These are phyloP conservation scores for Haberlea rhodopensis DNA, from an alignment of 257 asterid species.

Conservation along the genomic window DNA sequence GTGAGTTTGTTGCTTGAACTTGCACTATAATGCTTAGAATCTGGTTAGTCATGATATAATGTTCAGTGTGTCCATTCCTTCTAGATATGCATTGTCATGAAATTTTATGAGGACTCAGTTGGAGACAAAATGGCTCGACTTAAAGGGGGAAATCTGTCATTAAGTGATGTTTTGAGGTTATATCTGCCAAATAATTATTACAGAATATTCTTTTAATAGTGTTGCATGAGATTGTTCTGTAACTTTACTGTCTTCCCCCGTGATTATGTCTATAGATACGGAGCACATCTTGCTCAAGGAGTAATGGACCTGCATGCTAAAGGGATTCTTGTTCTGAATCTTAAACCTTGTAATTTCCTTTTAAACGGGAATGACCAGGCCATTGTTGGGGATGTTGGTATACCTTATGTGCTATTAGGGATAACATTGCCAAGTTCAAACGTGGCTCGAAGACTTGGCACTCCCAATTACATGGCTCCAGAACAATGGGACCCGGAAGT, in stretches of 20 bases:
- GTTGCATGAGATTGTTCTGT: background rate
- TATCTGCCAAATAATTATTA: conserved; percentile 13
- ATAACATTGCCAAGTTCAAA: conserved; percentile 54
- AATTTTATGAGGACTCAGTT: conserved; percentile 75
- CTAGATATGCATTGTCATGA: conserved; percentile 82
- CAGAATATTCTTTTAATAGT: no score
- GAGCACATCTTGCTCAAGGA: conserved; percentile 84
- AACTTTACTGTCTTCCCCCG: background rate
- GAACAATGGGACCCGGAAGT: conserved; percentile 94
- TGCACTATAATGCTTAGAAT: conserved; percentile 3
- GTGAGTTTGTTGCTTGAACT: conserved; percentile 39
- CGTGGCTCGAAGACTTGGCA: conserved; percentile 64
- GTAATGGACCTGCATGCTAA: conserved; percentile 77
- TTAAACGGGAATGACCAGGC: conserved; percentile 59
- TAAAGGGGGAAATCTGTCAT: conserved; percentile 67
- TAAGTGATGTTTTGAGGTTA: conserved; percentile 78
- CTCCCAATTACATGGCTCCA: conserved; percentile 92
- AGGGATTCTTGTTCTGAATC: conserved; percentile 75
- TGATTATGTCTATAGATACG: conserved; percentile 51
- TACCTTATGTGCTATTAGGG: conserved; percentile 59
- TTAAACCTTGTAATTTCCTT: conserved; percentile 75
- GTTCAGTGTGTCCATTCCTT: conserved; percentile 24
- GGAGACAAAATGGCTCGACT: conserved; percentile 77
- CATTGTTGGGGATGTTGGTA: conserved; percentile 68
- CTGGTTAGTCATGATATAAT: conserved; percentile 19